These are phyloP conservation scores for Aspergillus luchuensis DNA, from an alignment of 2,329 filamentous ascomycete genomes.

Conservation along the genomic window DNA sequence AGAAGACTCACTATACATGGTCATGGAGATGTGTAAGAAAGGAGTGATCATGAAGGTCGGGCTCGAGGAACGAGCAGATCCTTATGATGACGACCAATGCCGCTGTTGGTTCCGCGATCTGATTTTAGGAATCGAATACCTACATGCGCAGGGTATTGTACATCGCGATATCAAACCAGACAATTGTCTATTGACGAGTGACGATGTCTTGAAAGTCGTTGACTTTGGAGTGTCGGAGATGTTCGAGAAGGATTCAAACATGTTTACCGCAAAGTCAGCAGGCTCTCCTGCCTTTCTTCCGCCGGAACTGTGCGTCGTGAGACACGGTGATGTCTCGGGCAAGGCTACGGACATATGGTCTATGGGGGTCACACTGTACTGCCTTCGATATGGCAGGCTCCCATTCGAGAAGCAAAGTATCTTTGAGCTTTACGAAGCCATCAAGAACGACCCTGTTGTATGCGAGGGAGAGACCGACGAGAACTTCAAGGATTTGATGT, in stretches of 20 bases:
- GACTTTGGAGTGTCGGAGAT: constrained; percentile 99
- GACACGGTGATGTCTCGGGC: constrained; percentile 84
- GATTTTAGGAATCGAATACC: constrained; percentile 90
- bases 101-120: constrained; percentile 93
- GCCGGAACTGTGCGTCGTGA: constrained; percentile 84
- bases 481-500: constrained; percentile 74
- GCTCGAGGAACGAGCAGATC: constrained; percentile 76
- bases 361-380: constrained; percentile 95
- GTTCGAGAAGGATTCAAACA: constrained; percentile 84
- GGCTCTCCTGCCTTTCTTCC: constrained; percentile 94
- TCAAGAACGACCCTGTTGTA: constrained; percentile 68
- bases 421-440: constrained; percentile 86
- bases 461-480: constrained; percentile 66
- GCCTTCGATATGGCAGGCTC: constrained; percentile 82
- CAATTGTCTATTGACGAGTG: constrained; percentile 85
- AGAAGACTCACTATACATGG: constrained; percentile 97
- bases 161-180: constrained; percentile 98
- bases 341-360: constrained; percentile 96
- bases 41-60: constrained; percentile 96
- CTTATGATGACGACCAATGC: constrained; percentile 80
- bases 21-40: constrained; percentile 98
- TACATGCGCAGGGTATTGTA: constrained; percentile 91
- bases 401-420: constrained; percentile 81
- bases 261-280: constrained; percentile 90
- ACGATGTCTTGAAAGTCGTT: constrained; percentile 93